Evolutionary conservation across 345 rosid species (phyloP), one percentile per base, ranked within the genome.

Genomic region (Schrenkiella parvula): DNA sequence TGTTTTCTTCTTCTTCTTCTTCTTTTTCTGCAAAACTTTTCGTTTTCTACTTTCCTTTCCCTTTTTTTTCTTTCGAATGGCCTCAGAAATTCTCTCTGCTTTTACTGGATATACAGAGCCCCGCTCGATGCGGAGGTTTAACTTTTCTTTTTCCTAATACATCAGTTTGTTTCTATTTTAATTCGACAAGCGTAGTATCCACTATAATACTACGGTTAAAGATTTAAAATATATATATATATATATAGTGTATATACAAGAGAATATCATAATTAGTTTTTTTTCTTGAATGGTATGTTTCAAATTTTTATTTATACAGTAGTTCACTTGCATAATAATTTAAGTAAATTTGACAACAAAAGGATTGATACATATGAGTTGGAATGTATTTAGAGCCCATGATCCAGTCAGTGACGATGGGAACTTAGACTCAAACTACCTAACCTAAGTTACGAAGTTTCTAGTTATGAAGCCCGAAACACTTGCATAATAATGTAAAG

Each of bases 11-110:
- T 4, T 4, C 8, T 32, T 31, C 7, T 28, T 23, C 25, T 37
- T 47, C 7, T 21, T 59, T 50, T 51, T 57, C 64, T 51, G 41
- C 68, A 19, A 29, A 62, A 64, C 64, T 46, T 48, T 55, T 7
- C 14, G 4, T 52, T 61, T 70, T 39, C 64, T 17, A 8, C 21
- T 32, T 57, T 21, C 17, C 11, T 29, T n/a, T 48, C 12, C 23
- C 7, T 39, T 8, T 26, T 31, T 44, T 56, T 18, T 53, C 19
- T 42, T 44, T 19, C 13, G 44, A 25, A 25, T 58, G 68, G 73
- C 73, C 25, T 53, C 13, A 35, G 44, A 73, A 47, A 47, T 73
- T 47, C 35, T 28, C 78, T 73, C 52, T 48, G 78, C 51, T 65
- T 55, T 18, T 1, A 32, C 46, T 4, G 42, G 2, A 54, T 65